phyloP scores from a whole-genome alignment of 139 green algal genomes.

The Picochlorum sp. region DNA sequence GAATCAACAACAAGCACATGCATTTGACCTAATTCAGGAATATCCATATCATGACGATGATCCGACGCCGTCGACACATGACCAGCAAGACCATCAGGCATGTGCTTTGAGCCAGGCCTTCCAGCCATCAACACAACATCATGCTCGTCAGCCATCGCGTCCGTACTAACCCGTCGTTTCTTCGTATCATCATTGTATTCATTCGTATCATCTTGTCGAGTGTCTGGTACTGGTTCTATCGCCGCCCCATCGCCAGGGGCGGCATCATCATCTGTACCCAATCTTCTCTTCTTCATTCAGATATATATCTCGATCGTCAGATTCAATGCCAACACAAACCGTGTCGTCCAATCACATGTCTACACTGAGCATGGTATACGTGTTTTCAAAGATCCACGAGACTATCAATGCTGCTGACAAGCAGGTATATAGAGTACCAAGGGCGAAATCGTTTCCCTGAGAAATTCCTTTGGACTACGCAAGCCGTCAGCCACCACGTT shows the following conservation, averaged over 20 bases:
- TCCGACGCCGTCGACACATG: no score
- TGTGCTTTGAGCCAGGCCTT: neutral
- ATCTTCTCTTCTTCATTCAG: neutral
- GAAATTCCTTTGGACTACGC: no score
- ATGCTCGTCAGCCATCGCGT: neutral
- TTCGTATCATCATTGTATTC: no score
- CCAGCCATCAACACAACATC: neutral
- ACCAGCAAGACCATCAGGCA: no score
- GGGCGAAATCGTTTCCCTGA: no score
- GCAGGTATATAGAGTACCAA: no score
- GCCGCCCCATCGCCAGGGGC: neutral
- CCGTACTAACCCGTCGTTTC: no score
- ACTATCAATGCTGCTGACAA: no score
- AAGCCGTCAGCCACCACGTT: no score
- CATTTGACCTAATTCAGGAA: neutral
- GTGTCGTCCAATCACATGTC: no score
- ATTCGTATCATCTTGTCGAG: neutral
- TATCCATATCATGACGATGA: neutral
- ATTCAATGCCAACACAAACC: neutral
- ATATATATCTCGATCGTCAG: neutral
- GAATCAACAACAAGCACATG: constrained; percentile 22
- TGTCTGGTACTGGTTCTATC: neutral
- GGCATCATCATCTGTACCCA: neutral
- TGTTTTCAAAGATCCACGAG: no score
- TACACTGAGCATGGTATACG: no score